Base-by-base conservation (phyloP, 768 basidiomycete genomes). In the Floccularia luteovirens region DNA sequence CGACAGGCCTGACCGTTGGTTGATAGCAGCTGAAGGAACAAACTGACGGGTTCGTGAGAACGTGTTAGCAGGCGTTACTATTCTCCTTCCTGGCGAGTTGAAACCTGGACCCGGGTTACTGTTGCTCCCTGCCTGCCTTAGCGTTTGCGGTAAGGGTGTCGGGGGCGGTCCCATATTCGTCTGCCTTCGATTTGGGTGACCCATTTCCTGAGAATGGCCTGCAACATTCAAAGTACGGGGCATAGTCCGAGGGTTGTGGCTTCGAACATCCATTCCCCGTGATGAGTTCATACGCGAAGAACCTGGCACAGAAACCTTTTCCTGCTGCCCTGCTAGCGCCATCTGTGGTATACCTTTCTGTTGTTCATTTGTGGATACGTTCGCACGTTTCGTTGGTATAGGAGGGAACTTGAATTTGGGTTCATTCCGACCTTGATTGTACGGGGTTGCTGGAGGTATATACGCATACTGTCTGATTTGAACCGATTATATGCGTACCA, bases 401-500 rank as follows among this genome's bases (percentile, higher is more conserved):
- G 2, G 71, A 64, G 5, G 62, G 56, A 13, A 59, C 47, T 48
- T 77, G 79, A 40, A 56, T 55, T 48, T 69, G 65, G 12, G 70
- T 58, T 16, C 67, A 52, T 24, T 56, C 58, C 13, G 64, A 63
- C 2, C 48, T 24, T 64, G 65, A 38, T 53, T 56, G 42, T 67
- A 72, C 31, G 67, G 56, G 24, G 62, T 66, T 14, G 66, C 63
- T 17, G 72, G 67, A 17, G 72, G 71, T 3, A 56, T 61, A 55
- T 82, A 88, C n/a, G 75, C 74, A 54, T 77, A 89, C 57, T 82
- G 75, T 43, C 86, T 89, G 22, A 31, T 7, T 38, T 48, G 13
- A 19, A 21, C 40, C 49, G 21, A 55, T 36, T 48, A 54, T 50
- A 59, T 52, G 53, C 47, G 36, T 37, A 30, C 12, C 5, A 20